Conservation (phyloP, 2,329 filamentous ascomycete genomes). For the Seiridium unicorne region DNA sequence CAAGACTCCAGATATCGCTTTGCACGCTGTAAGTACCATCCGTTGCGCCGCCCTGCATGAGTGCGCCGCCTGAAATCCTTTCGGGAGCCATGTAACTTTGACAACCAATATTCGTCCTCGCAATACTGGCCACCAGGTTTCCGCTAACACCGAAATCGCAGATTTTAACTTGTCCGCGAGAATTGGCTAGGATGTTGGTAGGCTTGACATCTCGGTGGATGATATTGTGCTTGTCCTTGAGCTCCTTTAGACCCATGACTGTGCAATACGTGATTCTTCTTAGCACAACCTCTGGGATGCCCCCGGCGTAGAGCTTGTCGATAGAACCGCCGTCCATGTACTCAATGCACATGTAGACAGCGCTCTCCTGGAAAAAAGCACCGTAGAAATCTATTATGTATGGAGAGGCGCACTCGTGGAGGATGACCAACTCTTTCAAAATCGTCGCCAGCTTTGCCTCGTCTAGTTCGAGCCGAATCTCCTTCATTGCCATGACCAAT, state of each 20-base stretch:
- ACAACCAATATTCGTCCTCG: constrained; percentile 97
- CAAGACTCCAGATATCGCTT: constrained; percentile 96
- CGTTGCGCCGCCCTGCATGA: constrained; percentile 67
- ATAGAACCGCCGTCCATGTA: constrained; percentile 99
- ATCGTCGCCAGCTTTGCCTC: constrained; percentile 97
- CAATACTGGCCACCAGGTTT: constrained; percentile 94
- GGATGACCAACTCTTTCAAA: constrained; percentile 93
- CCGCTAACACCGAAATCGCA: constrained; percentile 98
- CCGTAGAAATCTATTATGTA: constrained; percentile 99
- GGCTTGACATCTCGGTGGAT: constrained; percentile 98
- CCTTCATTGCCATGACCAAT: constrained; percentile 97
- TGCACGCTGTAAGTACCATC: constrained; percentile 95
- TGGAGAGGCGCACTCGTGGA: constrained; percentile 91
- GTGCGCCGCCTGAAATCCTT: constrained; percentile 83
- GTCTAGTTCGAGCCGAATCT: constrained; percentile 91
- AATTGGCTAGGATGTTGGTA: constrained; percentile 96
- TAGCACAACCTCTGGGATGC: constrained; percentile 84
- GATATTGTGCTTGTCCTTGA: constrained; percentile 99
- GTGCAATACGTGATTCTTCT: constrained; percentile 89
- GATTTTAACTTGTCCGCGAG: constrained; percentile 89
- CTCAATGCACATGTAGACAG: constrained; percentile 98
- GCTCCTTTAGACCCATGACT: constrained; percentile 82
- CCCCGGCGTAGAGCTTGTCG: constrained; percentile 90
- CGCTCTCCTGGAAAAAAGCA: constrained; percentile 97
- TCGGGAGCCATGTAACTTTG: constrained; percentile 99